Percentiles rank a stretch among this genome's conserved stretches.
Conservation (phyloP, 2,329 filamentous ascomycete genomes). For the Aspergillus jensenii region DNA sequence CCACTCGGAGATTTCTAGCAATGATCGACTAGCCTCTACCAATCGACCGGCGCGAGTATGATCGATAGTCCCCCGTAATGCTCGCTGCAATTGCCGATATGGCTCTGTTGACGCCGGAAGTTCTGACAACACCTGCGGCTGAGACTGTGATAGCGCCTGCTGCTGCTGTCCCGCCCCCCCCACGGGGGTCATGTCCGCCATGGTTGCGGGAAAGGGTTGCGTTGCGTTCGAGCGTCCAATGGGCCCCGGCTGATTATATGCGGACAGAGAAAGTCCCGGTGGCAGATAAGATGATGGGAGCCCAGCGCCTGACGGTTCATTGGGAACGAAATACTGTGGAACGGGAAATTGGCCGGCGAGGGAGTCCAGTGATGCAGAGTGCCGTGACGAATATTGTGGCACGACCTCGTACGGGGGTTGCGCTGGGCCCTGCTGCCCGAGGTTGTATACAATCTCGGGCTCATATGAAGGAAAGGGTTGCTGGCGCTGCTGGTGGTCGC, state of each 20-base stretch:
- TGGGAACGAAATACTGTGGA: constrained; percentile 71
- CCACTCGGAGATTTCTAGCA: constrained; percentile 66
- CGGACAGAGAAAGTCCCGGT: constrained; percentile 58
- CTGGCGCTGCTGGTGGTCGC: constrained; percentile 49
- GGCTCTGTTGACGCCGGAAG: constrained; percentile 62
- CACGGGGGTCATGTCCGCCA: constrained; percentile 49
- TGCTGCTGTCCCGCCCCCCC: constrained; percentile 39
- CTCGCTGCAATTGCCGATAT: constrained; percentile 62
- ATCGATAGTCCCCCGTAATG: constrained; percentile 66
- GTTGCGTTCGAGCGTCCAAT: constrained; percentile 51
- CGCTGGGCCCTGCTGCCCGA: constrained; percentile 61
- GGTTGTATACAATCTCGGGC: constrained; percentile 75
- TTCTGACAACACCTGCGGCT: constrained; percentile 38
- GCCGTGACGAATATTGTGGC: constrained; percentile 72
- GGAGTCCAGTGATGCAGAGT: constrained; percentile 75
- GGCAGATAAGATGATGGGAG: constrained; percentile 64
- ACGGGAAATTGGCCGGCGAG: constrained; percentile 67
- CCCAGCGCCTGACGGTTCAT: constrained; percentile 63
- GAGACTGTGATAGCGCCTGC: constrained; percentile 30
- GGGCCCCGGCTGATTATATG: constrained; percentile 63
- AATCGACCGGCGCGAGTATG: constrained; percentile 65
- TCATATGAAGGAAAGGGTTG: constrained; percentile 56
- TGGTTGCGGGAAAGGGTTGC: constrained; percentile 53
- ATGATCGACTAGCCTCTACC: constrained; percentile 56
- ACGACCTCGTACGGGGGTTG: constrained; percentile 71